These are phyloP conservation scores for Penicillium sp. DNA, from an alignment of 2,329 filamentous ascomycete genomes.

Conservation along the genomic window DNA sequence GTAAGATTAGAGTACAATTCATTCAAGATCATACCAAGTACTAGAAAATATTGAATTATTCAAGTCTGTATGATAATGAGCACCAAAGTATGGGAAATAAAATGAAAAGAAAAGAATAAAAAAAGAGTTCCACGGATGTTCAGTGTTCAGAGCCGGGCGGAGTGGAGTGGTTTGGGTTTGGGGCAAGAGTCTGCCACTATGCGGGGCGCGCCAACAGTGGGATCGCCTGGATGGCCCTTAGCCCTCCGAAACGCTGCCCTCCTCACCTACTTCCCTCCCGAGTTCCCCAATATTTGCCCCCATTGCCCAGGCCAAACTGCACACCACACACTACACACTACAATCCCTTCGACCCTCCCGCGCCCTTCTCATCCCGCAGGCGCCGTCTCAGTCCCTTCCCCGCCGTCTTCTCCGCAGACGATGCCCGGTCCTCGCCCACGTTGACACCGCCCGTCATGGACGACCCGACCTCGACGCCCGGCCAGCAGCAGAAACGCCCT, in stretches of 20 bases:
- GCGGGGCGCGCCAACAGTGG: constrained; percentile 17
- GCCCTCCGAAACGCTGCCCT: constrained; percentile 4
- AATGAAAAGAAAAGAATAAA: too few relatives aligned
- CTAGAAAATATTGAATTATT: too few relatives aligned
- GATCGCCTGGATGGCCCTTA: constrained; percentile 15
- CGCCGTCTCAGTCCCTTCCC: constrained; percentile 3
- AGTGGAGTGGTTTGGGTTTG: too few relatives aligned
- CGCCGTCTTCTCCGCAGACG: constrained; percentile 22
- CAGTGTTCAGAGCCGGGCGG: too few relatives aligned
- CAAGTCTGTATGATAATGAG: too few relatives aligned
- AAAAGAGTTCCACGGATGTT: too few relatives aligned
- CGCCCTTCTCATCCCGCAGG: not conserved
- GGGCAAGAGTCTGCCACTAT: constrained; percentile 14
- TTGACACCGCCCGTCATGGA: constrained; percentile 37
- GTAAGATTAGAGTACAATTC: too few relatives aligned
- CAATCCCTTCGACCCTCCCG: not conserved
- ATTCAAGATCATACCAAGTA: too few relatives aligned
- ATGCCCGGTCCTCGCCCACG: constrained; percentile 31
- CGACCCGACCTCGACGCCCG: constrained; percentile 30
- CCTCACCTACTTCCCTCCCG: constrained; percentile 1
- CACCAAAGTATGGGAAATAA: too few relatives aligned
- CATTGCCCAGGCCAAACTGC: not conserved
- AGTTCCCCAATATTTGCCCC: not conserved
- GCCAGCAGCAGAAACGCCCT: constrained; percentile 41
- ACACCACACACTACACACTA: not conserved